Base-by-base conservation (phyloP, 495 filamentous ascomycete species). In the Aspergillus sclerotioniger region DNA sequence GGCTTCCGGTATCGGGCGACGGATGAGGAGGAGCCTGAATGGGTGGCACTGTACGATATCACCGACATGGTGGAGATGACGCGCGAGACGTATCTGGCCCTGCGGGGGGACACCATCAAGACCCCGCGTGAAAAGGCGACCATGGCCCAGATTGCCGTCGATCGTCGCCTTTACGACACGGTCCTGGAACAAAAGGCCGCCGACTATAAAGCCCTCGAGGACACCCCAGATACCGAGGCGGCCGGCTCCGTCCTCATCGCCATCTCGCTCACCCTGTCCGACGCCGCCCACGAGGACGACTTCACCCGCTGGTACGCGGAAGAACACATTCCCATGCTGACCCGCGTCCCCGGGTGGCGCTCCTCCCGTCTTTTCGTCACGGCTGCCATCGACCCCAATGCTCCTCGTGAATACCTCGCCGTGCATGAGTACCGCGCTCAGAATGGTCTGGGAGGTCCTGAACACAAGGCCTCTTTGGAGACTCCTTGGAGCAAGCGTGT, bases 11-110 rank as follows among this genome's bases (percentile, higher is more conserved):
- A 90, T 73, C 84, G 83, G 10, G 87, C 87, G 17, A 80, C 67
- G 49, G 89, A 91, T 70, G 69, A 62, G 43, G 57, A 65, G 47
- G 51, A 70, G 33, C 89, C 89, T 8, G 81, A 86, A 60, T 92
- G 87, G 77, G 79, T 91, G 66, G 90, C 90, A 25, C 70, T 85
- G 61, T 94, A 94, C 78, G 89, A 94, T 63, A 84, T 92, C 66
- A 87, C 84, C 49, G 83, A 88, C 63, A 88, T 90, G 82, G 72
- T 77, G 51, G 82, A 83, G 58, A 73, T 92, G 62, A 81, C 82
- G 35, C 84, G 84, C 58, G 65, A 75, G 63, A 79, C 81, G 20
- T 94, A 94, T 69, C 82, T 85, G 13, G 74, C 80, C 28, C 76
- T 94, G 48, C 84, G 89, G 52, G 82, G 75, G 9, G 74, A 80